phyloP scores from a whole-genome alignment of 768 basidiomycete species.

The Leucogyrophana mollusca region DNA sequence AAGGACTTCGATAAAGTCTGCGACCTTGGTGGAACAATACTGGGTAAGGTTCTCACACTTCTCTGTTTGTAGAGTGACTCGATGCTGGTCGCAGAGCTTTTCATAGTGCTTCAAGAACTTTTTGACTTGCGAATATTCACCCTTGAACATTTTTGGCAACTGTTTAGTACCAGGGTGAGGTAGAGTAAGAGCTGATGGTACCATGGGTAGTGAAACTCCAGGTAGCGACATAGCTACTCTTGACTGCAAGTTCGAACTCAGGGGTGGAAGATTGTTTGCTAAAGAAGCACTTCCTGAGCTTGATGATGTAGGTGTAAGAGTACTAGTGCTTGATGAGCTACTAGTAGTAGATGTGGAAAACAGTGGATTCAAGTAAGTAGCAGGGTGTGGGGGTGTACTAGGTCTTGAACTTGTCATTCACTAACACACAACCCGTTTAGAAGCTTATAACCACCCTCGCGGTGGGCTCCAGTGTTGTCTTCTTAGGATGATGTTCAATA shows the following conservation, averaged over 20 bases:
- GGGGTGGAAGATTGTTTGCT: no score
- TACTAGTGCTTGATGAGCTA: no score
- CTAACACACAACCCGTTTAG: no score
- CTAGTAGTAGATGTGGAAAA: no score
- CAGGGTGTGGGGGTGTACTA: no score
- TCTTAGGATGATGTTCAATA: no score
- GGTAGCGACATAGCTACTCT: no score
- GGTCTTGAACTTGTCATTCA: not conserved
- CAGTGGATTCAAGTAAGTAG: no score
- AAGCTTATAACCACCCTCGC: slow-evolving; percentile 10
- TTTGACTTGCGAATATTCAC: slow-evolving; percentile 14
- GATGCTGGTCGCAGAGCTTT: slow-evolving; percentile 5
- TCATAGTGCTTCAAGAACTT: slow-evolving; percentile 15
- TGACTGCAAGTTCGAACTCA: no score
- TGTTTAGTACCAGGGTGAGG: slow-evolving; percentile 13
- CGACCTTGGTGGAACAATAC: slow-evolving; percentile 9
- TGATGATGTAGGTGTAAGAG: no score
- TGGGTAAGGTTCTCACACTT: slow-evolving; percentile 8
- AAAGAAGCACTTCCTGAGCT: no score
- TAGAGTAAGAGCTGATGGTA: slow-evolving; percentile 3
- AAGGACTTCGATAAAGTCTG: slow-evolving; percentile 1
- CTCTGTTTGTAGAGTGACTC: slow-evolving; percentile 3
- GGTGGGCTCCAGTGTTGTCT: slow-evolving; percentile 19
- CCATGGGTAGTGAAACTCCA: no score
- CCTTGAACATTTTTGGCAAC: slow-evolving; percentile 18